Percentiles rank a stretch among this genome's conserved stretches.
phyloP scores from a whole-genome alignment of 2,329 filamentous ascomycete genomes.

The Calonectria pteridis region DNA sequence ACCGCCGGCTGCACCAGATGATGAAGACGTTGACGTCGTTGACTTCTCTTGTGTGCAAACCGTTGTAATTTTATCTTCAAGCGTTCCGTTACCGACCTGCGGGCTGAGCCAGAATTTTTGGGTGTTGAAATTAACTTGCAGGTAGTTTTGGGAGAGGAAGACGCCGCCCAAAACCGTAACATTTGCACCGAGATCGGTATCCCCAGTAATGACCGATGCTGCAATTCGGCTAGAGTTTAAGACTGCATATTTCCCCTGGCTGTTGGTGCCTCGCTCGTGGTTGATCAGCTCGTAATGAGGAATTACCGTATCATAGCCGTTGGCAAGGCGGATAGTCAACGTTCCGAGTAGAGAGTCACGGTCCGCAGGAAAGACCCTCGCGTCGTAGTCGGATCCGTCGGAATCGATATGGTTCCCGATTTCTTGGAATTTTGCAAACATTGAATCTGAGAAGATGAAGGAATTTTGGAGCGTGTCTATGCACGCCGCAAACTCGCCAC shows the following conservation, averaged over 20 bases:
- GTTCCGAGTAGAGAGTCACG: conserved; percentile 15
- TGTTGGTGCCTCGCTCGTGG: conserved; percentile 23
- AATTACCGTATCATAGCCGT: conserved; percentile 21
- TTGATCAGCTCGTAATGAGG: conserved; percentile 24
- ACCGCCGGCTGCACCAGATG: background rate
- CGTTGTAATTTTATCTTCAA: conserved; percentile 11
- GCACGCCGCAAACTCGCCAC: conserved; percentile 18
- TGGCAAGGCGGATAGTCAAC: conserved; percentile 14
- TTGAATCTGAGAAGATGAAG: conserved; percentile 16
- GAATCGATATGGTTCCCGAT: conserved; percentile 20
- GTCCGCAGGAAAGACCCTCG: background rate
- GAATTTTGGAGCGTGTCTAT: conserved; percentile 27
- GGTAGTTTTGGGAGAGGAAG: conserved; percentile 21
- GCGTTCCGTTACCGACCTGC: conserved; percentile 18
- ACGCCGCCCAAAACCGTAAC: conserved; percentile 21
- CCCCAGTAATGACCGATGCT: conserved; percentile 3
- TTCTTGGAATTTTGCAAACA: conserved; percentile 25
- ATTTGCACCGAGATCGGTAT: conserved; percentile 19
- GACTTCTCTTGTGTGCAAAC: conserved; percentile 7
- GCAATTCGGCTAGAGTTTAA: conserved; percentile 22
- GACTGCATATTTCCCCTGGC: conserved; percentile 21
- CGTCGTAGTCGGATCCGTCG: conserved; percentile 6
- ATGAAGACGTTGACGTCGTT: background rate
- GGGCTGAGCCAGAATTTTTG: conserved; percentile 26
- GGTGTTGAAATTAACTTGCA: conserved; percentile 9